Percentiles rank a stretch among this genome's conserved stretches.
These are phyloP conservation scores for Candida chauliodis DNA, from an alignment of 805 yeast genomes.

Conservation along the genomic window DNA sequence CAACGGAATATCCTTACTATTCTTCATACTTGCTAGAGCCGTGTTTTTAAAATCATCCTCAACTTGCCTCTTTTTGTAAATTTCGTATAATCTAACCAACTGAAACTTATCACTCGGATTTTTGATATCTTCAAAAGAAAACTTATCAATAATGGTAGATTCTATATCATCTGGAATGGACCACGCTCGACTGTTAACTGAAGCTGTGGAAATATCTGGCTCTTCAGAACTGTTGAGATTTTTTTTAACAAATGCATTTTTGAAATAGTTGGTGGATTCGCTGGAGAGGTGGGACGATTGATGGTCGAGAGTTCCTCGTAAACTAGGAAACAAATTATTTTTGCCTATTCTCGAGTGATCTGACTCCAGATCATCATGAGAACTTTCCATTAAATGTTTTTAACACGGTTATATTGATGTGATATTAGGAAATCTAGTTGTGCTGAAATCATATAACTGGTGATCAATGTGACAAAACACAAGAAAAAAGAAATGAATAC, in stretches of 20 bases:
- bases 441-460: too few relatives aligned
- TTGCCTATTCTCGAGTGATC: neutral
- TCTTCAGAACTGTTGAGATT: neutral
- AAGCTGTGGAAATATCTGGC: conserved; percentile 1
- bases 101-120: conserved; percentile 17
- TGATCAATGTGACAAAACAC: neutral
- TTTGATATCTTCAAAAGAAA: conserved; percentile 12
- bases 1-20: conserved; percentile 14
- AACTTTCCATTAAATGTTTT: too few relatives aligned
- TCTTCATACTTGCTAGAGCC: conserved; percentile 9
- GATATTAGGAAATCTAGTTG: too few relatives aligned
- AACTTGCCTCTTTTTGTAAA: conserved; percentile 11
- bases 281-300: neutral
- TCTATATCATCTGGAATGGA: conserved; percentile 14
- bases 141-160: conserved; percentile 22
- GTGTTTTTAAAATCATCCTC: conserved; percentile 5
- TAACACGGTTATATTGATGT: too few relatives aligned
- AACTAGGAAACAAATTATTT: neutral
- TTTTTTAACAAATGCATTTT: neutral
- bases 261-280: neutral
- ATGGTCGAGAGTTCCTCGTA: neutral
- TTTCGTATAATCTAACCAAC: conserved; percentile 24
- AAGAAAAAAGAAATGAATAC: neutral
- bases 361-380: neutral
- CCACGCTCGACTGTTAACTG: neutral